Percentiles rank a stretch among this genome's conserved stretches.
Conservation (phyloP, 257 asterid genomes). For the Agastache rugosa region DNA sequence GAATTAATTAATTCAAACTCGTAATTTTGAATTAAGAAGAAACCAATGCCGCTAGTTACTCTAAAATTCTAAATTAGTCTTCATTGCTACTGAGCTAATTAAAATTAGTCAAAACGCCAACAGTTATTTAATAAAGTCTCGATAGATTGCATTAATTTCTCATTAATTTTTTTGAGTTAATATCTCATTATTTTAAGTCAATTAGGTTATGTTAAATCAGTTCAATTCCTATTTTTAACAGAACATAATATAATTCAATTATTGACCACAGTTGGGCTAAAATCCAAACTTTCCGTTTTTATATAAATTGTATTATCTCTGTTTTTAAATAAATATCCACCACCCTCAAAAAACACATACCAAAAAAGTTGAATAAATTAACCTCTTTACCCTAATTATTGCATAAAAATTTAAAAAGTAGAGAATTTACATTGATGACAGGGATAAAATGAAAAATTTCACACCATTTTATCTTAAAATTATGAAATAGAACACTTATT, state of each 20-base stretch:
- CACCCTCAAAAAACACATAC: no score
- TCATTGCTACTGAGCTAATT: not conserved
- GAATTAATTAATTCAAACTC: not conserved
- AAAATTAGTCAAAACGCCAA: not conserved
- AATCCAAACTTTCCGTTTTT: not conserved
- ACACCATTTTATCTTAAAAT: no score
- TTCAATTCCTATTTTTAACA: not conserved
- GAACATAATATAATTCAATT: not conserved
- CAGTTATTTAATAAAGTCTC: not conserved
- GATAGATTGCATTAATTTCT: not conserved
- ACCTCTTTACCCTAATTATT: no score
- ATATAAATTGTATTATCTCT: not conserved
- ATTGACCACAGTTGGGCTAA: conserved; percentile 2
- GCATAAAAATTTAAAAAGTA: no score
- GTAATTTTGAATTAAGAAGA: not conserved
- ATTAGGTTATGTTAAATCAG: not conserved
- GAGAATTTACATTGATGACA: no score
- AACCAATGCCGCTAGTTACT: not conserved
- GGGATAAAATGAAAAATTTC: no score
- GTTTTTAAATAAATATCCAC: no score
- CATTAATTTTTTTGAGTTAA: no score
- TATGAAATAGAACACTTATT: no score
- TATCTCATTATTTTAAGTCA: no score
- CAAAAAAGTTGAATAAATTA: no score
- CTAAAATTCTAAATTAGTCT: not conserved